These are phyloP conservation scores for Suillus cothurnatus DNA, from an alignment of 768 basidiomycete species.

Conservation along the genomic window DNA sequence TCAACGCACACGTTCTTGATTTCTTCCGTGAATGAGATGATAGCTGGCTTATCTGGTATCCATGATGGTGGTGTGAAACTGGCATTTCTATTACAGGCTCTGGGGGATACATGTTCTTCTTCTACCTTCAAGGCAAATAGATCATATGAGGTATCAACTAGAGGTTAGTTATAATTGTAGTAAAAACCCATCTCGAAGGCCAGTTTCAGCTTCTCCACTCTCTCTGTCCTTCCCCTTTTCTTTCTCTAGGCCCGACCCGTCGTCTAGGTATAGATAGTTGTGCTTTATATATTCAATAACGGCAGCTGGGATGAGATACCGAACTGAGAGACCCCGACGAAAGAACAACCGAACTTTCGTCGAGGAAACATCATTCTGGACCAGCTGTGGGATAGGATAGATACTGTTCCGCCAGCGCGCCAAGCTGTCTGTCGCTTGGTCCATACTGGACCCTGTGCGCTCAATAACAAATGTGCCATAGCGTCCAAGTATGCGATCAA, in stretches of 20 bases:
- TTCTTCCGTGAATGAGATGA: neutral
- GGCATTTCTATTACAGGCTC: neutral
- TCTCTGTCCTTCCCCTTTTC: slow-evolving; percentile 43
- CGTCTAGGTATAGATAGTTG: slow-evolving; percentile 75
- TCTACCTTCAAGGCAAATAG: neutral
- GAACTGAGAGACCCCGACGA: slow-evolving; percentile 76
- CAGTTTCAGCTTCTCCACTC: neutral
- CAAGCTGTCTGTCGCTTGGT: slow-evolving; percentile 74
- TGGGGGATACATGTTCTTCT: neutral
- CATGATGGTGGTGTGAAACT: neutral
- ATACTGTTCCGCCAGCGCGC: slow-evolving; percentile 83
- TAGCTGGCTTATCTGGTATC: neutral
- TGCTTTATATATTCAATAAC: slow-evolving; percentile 96
- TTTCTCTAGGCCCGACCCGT: slow-evolving; percentile 39
- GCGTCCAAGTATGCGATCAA: slow-evolving; percentile 93
- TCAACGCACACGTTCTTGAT: neutral
- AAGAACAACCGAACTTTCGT: slow-evolving; percentile 89
- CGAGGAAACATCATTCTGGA: slow-evolving; percentile 96
- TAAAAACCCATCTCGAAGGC: neutral
- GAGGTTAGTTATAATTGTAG: neutral
- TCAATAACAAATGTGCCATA: slow-evolving; percentile 97
- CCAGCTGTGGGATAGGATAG: slow-evolving; percentile 89
- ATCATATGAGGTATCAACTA: neutral
- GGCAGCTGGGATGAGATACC: slow-evolving; percentile 87
- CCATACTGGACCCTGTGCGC: slow-evolving; percentile 90